Evolutionary conservation across 768 basidiomycete species (phyloP).

Genomic region (Leccinellum rugosiceps): DNA sequence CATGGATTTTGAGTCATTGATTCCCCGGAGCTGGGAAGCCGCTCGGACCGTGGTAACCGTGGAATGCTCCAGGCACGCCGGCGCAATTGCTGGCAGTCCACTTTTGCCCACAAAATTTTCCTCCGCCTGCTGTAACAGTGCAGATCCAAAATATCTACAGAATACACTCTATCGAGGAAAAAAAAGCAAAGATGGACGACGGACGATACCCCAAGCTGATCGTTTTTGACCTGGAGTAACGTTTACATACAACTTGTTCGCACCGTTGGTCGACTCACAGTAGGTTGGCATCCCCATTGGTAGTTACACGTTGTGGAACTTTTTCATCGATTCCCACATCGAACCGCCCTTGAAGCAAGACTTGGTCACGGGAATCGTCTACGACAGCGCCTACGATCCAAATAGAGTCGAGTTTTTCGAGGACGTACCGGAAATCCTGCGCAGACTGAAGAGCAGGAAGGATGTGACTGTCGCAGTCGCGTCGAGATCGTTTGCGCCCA

Average conservation of each 20-base stretch:
- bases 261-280: neutral
- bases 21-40: neutral
- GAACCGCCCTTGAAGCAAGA: constrained; percentile 53
- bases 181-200: constrained; percentile 16
- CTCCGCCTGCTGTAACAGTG: neutral
- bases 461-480: constrained; percentile 64
- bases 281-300: neutral
- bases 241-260: constrained; percentile 22
- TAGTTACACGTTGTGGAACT: constrained; percentile 83
- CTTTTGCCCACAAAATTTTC: neutral
- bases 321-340: constrained; percentile 85
- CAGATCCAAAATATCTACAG: neutral
- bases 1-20: no score
- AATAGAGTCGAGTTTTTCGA: constrained; percentile 62
- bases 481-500: constrained; percentile 67
- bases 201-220: constrained; percentile 55
- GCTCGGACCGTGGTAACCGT: neutral
- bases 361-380: constrained; percentile 21
- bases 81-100: no score
- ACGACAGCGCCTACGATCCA: constrained; percentile 22
- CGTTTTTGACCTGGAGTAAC: constrained; percentile 80
- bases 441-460: constrained; percentile 43
- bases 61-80: neutral
- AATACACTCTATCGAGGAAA: neutral
- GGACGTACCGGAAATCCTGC: constrained; percentile 73